Conservation (phyloP, 2,329 filamentous ascomycete genomes). For the Penicillium sp. region DNA sequence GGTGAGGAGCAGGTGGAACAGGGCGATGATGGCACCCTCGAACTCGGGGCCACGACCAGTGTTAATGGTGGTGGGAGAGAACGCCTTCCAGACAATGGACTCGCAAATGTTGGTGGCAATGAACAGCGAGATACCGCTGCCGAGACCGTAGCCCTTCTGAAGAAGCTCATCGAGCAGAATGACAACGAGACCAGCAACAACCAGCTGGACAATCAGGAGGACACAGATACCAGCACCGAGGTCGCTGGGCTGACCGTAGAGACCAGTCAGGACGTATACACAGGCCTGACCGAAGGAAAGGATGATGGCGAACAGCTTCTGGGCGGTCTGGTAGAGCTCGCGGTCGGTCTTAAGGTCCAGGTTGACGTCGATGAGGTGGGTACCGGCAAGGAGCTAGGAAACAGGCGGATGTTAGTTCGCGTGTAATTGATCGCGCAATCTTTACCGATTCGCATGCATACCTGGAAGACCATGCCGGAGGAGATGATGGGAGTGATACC, state of each 20-base stretch:
- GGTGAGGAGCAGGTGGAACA: conserved; percentile 96
- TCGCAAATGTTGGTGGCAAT: conserved; percentile 99
- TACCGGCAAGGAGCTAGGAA: conserved; percentile 82
- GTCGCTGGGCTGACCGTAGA: conserved; percentile 95
- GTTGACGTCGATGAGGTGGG: conserved; percentile 99
- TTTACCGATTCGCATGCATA: conserved; percentile 31
- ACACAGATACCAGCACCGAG: conserved; percentile 98
- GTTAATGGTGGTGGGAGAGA: conserved; percentile 99
- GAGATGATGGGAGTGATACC: conserved; percentile 99
- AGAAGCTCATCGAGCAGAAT: conserved; percentile 98
- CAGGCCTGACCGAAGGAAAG: conserved; percentile 96
- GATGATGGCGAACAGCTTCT: conserved; percentile 98
- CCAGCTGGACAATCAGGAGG: conserved; percentile 95
- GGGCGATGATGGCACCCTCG: conserved; percentile 95
- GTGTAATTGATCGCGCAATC: background rate
- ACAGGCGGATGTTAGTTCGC: conserved; percentile 18
- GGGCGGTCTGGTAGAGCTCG: conserved; percentile 98
- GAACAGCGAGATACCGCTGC: conserved; percentile 98
- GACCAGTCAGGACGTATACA: conserved; percentile 96
- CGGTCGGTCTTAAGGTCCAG: conserved; percentile 99
- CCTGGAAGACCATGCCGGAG: conserved; percentile 99
- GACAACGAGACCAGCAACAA: conserved; percentile 96
- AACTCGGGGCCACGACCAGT: conserved; percentile 98
- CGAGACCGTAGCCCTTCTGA: conserved; percentile 98
- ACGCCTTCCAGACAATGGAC: conserved; percentile 99